Conservation (phyloP, 2,329 filamentous ascomycete species). For the Zymoseptoria crescenta region DNA sequence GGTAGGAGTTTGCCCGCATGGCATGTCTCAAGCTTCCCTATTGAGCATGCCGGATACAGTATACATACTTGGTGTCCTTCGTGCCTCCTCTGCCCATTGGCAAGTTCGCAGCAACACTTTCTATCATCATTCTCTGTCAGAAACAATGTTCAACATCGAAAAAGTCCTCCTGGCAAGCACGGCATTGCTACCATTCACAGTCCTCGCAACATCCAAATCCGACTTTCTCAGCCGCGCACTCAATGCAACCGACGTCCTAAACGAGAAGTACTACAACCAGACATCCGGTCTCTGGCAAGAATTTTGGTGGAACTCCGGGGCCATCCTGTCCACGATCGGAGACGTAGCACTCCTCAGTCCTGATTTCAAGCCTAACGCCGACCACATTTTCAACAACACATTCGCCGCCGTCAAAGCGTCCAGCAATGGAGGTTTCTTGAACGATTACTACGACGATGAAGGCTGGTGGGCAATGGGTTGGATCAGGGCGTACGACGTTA, state of each 20-base stretch:
- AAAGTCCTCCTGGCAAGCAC: background rate
- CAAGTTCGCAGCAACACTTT: background rate
- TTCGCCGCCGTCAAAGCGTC: constrained; percentile 18
- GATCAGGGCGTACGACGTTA: constrained; percentile 47
- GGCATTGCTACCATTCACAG: background rate
- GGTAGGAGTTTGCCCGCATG: background rate
- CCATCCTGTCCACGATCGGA: constrained; percentile 54
- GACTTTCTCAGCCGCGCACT: constrained; percentile 5
- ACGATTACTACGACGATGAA: constrained; percentile 46
- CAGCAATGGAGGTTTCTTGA: constrained; percentile 30
- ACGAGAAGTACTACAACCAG: constrained; percentile 9
- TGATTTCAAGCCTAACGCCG: constrained; percentile 29
- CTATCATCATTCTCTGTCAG: background rate
- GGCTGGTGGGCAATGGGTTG: constrained; percentile 47
- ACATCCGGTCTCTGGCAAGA: constrained; percentile 23
- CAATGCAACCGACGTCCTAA: constrained; percentile 11
- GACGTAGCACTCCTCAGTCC: constrained; percentile 42
- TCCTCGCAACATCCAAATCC: constrained; percentile 1
- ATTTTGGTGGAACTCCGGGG: constrained; percentile 70
- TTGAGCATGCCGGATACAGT: background rate
- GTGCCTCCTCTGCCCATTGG: background rate
- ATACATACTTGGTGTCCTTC: background rate
- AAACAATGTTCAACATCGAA: background rate
- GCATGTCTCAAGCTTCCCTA: background rate
- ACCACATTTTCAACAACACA: constrained; percentile 39